A percentile compares a stretch with the other conserved stretches of the same genome.
These are phyloP conservation scores for Cyberlindnera japonica DNA, from an alignment of 805 yeast species.

Conservation along the genomic window DNA sequence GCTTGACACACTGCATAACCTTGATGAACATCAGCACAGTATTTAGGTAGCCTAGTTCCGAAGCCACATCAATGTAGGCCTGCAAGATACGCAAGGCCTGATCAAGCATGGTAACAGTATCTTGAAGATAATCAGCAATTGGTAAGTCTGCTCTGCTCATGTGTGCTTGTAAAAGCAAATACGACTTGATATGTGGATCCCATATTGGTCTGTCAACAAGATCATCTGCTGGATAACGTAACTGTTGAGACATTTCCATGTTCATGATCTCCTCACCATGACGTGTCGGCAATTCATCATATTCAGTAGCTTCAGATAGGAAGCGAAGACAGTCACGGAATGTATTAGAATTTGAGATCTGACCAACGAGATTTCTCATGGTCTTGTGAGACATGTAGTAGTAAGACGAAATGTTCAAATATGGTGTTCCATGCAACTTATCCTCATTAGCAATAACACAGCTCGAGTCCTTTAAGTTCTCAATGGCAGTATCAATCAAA, in stretches of 20 bases:
- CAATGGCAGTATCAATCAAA: conserved; percentile 66
- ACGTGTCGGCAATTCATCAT: conserved; percentile 76
- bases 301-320: conserved; percentile 85
- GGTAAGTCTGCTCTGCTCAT: conserved; percentile 85
- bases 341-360: conserved; percentile 41
- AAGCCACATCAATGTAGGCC: conserved; percentile 85
- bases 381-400: conserved; percentile 92
- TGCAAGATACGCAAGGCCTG: conserved; percentile 92
- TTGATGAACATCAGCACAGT: conserved; percentile 60
- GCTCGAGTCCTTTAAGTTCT: conserved; percentile 59
- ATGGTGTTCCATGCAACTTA: conserved; percentile 63
- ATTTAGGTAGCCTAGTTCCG: conserved; percentile 71
- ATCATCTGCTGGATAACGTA: conserved; percentile 64
- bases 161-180: conserved; percentile 82
- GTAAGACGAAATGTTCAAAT: conserved; percentile 79
- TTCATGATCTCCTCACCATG: conserved; percentile 64
- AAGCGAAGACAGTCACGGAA: conserved; percentile 81
- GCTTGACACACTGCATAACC: conserved; percentile 84
- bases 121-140: conserved; percentile 92
- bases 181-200: conserved; percentile 78
- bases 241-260: conserved; percentile 71
- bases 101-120: conserved; percentile 87
- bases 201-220: conserved; percentile 71
- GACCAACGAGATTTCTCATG: conserved; percentile 60
- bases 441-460: conserved; percentile 58